Percentiles rank a stretch among this genome's conserved stretches.
Evolutionary conservation across 2,329 filamentous ascomycete species (phyloP).

Genomic region (Macrophomina tecta): DNA sequence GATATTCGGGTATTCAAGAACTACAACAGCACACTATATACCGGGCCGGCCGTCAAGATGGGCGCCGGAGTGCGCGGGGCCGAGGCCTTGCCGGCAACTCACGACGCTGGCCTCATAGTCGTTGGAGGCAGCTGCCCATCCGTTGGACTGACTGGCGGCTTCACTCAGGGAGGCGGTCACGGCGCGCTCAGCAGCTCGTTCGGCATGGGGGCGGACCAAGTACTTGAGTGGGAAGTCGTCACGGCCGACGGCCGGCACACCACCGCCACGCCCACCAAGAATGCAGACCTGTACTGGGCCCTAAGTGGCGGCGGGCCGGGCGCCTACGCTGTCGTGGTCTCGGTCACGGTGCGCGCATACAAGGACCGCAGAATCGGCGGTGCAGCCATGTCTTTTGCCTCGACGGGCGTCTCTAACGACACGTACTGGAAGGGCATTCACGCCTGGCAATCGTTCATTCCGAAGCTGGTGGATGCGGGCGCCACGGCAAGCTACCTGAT

Average conservation of each 20-base stretch:
- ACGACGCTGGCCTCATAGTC: constrained; percentile 32
- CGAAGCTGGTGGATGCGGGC: constrained; percentile 6
- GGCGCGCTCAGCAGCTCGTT: constrained; percentile 7
- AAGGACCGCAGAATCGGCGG: constrained; percentile 34
- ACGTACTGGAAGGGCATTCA: background rate
- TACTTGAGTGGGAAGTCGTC: constrained; percentile 39
- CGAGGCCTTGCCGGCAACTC: constrained; percentile 37
- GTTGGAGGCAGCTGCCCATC: constrained; percentile 41
- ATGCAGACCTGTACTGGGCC: constrained; percentile 46
- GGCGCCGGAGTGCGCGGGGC: constrained; percentile 41
- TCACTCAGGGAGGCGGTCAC: constrained; percentile 42
- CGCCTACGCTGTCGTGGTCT: constrained; percentile 41
- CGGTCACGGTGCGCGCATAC: constrained; percentile 38
- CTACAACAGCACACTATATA: constrained; percentile 37
- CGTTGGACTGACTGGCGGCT: constrained; percentile 42
- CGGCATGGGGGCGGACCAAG: constrained; percentile 42
- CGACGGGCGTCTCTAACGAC: constrained; percentile 34
- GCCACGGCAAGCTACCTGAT: background rate
- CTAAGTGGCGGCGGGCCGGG: constrained; percentile 41
- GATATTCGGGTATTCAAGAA: constrained; percentile 37
- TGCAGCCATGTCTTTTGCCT: constrained; percentile 33
- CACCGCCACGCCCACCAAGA: constrained; percentile 37
- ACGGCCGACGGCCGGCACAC: constrained; percentile 38
- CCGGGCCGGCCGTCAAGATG: constrained; percentile 38
- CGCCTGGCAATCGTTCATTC: background rate